These are phyloP conservation scores for Vitis amurensis DNA, from an alignment of 164 flowering plant species.

Conservation along the genomic window DNA sequence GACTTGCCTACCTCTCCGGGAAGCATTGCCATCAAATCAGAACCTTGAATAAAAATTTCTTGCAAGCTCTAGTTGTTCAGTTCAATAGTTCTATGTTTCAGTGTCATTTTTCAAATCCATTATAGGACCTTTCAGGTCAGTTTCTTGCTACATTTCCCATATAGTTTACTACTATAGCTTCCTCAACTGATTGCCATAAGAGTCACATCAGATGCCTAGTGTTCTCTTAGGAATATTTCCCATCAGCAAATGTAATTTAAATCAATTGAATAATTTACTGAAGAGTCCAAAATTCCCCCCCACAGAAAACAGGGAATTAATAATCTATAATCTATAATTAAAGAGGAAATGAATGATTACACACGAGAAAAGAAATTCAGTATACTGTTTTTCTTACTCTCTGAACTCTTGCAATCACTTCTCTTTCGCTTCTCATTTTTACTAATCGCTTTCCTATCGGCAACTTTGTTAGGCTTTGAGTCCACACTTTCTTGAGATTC, in stretches of 20 bases:
- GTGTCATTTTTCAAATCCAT: no score
- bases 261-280: neutral
- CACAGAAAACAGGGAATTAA: neutral
- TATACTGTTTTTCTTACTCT: conserved; percentile 28
- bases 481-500: conserved; percentile 60
- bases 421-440: conserved; percentile 24
- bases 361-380: conserved; percentile 44
- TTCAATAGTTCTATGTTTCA: no score
- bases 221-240: no score
- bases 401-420: conserved; percentile 19
- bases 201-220: neutral
- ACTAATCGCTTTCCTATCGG: conserved; percentile 4
- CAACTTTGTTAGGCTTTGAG: conserved; percentile 33
- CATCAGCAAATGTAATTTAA: neutral
- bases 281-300: neutral
- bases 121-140: neutral
- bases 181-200: neutral
- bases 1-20: no score
- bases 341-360: conserved; percentile 13
- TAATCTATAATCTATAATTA: neutral
- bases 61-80: no score
- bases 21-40: no score
- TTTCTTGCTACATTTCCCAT: neutral
- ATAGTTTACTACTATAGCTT: neutral
- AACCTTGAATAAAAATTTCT: no score